phyloP scores from a whole-genome alignment of 495 filamentous ascomycete species.

The Daldinia childiae region DNA sequence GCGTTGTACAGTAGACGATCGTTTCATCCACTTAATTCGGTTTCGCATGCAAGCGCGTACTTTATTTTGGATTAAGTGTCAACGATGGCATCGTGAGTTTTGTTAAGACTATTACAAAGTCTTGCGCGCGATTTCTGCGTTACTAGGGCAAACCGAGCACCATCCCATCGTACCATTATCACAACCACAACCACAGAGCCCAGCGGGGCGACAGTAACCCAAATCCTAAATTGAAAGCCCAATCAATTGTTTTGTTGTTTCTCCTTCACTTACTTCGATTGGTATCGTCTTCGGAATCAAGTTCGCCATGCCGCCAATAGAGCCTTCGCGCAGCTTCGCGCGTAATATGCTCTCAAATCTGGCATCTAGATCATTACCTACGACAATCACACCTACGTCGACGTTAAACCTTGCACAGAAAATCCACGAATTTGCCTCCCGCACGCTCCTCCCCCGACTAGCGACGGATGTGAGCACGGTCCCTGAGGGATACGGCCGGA shows the following conservation, averaged over 20 bases:
- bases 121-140: slow-evolving; percentile 19
- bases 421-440: slow-evolving; percentile 29
- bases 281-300: background rate
- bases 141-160: background rate
- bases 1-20: slow-evolving; percentile 32
- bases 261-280: slow-evolving; percentile 1
- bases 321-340: slow-evolving; percentile 23
- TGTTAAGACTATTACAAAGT: background rate
- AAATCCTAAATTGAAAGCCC: background rate
- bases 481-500: slow-evolving; percentile 73
- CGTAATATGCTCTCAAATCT: slow-evolving; percentile 22
- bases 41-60: background rate
- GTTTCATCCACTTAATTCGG: slow-evolving; percentile 1
- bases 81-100: slow-evolving; percentile 9
- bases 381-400: slow-evolving; percentile 2
- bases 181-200: background rate
- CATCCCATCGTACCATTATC: slow-evolving; percentile 9
- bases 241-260: slow-evolving; percentile 1
- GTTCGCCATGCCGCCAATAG: slow-evolving; percentile 25
- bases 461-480: slow-evolving; percentile 55
- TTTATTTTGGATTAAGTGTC: slow-evolving; percentile 6
- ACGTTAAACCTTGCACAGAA: slow-evolving; percentile 7
- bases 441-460: slow-evolving; percentile 34
- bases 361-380: slow-evolving; percentile 2
- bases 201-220: background rate